Conservation (phyloP, 768 basidiomycete species). For the Pilatotrama ljubarskyi region DNA sequence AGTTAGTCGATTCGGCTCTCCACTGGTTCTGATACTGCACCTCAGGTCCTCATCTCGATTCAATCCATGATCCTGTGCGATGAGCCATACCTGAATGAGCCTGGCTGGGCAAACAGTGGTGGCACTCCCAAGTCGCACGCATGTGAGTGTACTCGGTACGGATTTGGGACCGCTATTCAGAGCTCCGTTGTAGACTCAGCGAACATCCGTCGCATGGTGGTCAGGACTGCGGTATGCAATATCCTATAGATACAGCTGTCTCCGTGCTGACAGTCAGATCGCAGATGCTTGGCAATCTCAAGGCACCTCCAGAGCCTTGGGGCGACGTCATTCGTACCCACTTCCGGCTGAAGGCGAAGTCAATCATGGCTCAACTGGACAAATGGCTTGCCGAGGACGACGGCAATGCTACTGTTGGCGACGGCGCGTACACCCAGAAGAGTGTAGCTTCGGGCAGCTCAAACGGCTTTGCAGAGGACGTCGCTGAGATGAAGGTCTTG, state of each 20-base stretch:
- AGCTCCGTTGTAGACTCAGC: constrained; percentile 63
- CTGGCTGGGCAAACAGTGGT: constrained; percentile 75
- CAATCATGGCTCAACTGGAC: constrained; percentile 72
- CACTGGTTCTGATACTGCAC: neutral
- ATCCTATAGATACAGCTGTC: neutral
- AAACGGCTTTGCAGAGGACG: constrained; percentile 66
- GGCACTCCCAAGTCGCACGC: constrained; percentile 76
- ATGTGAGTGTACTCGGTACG: constrained; percentile 48
- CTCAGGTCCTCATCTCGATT: constrained; percentile 82
- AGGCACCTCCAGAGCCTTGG: constrained; percentile 82
- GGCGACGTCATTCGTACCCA: constrained; percentile 87
- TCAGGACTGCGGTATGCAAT: constrained; percentile 73
- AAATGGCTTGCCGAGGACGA: constrained; percentile 80
- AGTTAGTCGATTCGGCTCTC: neutral
- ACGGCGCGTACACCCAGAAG: constrained; percentile 48
- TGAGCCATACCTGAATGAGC: constrained; percentile 92
- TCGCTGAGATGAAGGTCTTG: constrained; percentile 67
- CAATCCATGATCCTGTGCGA: constrained; percentile 97
- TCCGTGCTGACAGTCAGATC: neutral
- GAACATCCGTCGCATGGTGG: constrained; percentile 91
- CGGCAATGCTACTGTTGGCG: constrained; percentile 54
- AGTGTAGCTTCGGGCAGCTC: constrained; percentile 45
- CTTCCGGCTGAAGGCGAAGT: constrained; percentile 80
- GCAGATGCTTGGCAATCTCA: constrained; percentile 84
- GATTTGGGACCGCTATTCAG: neutral